Base-by-base conservation (phyloP, 2,329 filamentous ascomycete genomes). In the Fusarium chlamydosporum region DNA sequence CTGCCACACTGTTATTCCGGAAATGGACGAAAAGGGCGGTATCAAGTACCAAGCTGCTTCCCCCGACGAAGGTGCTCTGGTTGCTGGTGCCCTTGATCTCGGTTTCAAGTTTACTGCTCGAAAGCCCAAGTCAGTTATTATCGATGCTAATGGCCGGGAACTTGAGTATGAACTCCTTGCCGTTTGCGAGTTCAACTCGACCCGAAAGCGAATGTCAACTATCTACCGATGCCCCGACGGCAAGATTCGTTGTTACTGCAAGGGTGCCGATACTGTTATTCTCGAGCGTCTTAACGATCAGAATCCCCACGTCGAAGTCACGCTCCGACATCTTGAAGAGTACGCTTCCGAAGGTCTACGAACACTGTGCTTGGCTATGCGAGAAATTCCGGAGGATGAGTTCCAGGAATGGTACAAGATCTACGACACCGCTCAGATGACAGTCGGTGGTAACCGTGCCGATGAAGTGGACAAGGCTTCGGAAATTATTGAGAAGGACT, bases 31-130 rank as follows among this genome's bases (percentile, higher is more conserved):
- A 42, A 91, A 93, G 72, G 91, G 89, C 18, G 86, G 89, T 37
- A 97, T 99, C 84, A 98, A 96, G 80, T 99, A 99, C 74, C 96
- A 99, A 81, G 96, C 96, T 26, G 95, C 96, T 3, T 99, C 96
- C 26, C 96, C 96, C 1, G 96, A 99, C 72, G 96, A 99, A 79
- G 96, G 95, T 58, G 96, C 96, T n/a, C 83, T 99, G 48, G 96
- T 99, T 0, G 92, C 97, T 74, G 96, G 96, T 58, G 96, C 96
- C 2, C 88, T 94, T 4, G 81, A 85, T 46, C 84, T 99, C 52
- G 96, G 95, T 6, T 98, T 97, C 83, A 90, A 88, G 58, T 99
- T 99, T 77, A 89, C 91, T 51, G 94, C 96, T 52, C 89, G 96
- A 74, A 97, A 96, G 81, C 96, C 96, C 31, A 89, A 90, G 61